Evolutionary conservation across 2,329 filamentous ascomycete species (phyloP).

Genomic region (Monosporascus sp.): DNA sequence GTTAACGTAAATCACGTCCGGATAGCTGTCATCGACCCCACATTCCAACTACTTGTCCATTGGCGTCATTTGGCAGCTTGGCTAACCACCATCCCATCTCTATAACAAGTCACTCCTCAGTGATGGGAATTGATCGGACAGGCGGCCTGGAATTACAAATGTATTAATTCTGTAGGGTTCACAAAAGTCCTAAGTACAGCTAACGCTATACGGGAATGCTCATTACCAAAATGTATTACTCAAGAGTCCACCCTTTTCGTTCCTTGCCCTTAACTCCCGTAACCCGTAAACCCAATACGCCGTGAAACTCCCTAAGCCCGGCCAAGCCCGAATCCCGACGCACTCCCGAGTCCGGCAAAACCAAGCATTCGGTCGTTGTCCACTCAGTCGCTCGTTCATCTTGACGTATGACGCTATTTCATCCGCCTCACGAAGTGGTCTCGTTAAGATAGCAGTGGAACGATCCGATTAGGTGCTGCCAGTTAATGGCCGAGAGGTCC

Average conservation of each 20-base stretch:
- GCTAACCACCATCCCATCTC: neutral
- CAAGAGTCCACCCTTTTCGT: no score
- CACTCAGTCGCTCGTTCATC: neutral
- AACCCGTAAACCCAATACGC: neutral
- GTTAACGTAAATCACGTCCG: neutral
- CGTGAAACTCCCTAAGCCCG: neutral
- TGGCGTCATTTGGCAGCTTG: neutral
- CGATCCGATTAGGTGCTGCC: constrained; percentile 35
- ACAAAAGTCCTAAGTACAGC: no score
- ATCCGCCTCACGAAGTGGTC: constrained; percentile 13
- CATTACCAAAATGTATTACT: no score
- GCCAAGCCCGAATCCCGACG: neutral
- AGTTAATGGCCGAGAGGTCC: constrained; percentile 39
- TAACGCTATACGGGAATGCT: no score
- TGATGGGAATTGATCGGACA: no score
- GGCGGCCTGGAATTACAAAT: no score
- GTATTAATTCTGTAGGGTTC: no score
- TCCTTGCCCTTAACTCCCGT: no score
- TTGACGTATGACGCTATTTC: neutral
- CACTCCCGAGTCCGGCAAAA: neutral
- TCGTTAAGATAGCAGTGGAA: constrained; percentile 31
- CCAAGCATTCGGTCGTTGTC: neutral
- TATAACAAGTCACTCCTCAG: no score
- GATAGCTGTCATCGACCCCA: neutral
- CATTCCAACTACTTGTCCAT: neutral